Evolutionary conservation across 257 asterid genomes (phyloP), one percentile per base, ranked within the genome.

Genomic region (Capsicum pubescens): DNA sequence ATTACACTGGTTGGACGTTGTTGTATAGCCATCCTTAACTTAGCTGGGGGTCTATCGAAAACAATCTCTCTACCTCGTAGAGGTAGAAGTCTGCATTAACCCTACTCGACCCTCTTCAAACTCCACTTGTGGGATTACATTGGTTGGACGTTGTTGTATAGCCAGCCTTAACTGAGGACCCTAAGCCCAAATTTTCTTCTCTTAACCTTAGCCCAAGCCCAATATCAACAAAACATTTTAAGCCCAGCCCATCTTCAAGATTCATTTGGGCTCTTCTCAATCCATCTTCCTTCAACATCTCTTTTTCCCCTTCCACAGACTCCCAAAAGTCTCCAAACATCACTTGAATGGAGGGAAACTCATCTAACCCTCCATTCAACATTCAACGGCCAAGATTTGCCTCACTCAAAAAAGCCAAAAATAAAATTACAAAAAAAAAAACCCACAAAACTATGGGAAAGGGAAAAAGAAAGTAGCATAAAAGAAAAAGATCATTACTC

Each of bases 341-440:
- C 63, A 84, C 44, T 84, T 67, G 14, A 84, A 85, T 78, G 87
- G 82, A 85, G 84, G 82, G 59, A 85, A 85, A 15, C 17, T 35
- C 84, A 85, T 85, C 84, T 48, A 80, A 60, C 84, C 87, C 78
- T 85, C 80, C 68, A 80, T 70, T 85, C 52, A 26, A 57, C 56
- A 26, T 85, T 14, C 50, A 57, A 74, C 35, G 83, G 80, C 9
- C 71, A 44, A 54, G 82, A 85, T 85, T 69, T 54, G 6, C n/a
- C 76, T 42, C 59, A 82, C 36, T 70, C 8, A 72, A 74, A 50
- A 74, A 26, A 3, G 9, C 39, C 0, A 52, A 52, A 76, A 11
- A 46, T 0, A 72, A 72, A 46, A 52, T 6, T 21, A 77, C 44
- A 26, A 1, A 64, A 76, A 77, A 77, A 26, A 26, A 26, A 26